Evolutionary conservation across 345 rosid genomes (phyloP).

Genomic region (Salix arbutifolia): DNA sequence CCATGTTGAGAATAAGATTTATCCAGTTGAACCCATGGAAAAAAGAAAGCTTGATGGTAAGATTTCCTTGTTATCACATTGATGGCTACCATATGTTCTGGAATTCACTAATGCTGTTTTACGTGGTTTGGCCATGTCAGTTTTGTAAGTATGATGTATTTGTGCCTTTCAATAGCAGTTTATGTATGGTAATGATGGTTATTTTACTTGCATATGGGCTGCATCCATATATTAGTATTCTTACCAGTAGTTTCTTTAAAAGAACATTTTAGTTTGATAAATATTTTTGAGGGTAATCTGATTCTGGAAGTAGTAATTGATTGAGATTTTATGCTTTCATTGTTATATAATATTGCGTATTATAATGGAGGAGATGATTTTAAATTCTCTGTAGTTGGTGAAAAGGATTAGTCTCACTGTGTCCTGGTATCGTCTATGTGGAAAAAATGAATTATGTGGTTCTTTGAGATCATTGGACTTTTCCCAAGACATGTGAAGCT

Average conservation of each 20-base stretch:
- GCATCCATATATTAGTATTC: neutral
- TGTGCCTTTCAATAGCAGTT: neutral
- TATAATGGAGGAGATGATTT: neutral
- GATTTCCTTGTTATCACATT: neutral
- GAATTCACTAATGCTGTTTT: neutral
- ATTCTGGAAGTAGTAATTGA: neutral
- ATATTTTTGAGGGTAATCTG: neutral
- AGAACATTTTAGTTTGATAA: neutral
- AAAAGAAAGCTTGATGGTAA: constrained; percentile 83
- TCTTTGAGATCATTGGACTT: neutral
- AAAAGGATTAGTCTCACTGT: neutral
- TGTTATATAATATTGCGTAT: neutral
- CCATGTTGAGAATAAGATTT: constrained; percentile 36
- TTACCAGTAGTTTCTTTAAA: neutral
- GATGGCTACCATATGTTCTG: neutral
- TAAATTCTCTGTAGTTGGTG: neutral
- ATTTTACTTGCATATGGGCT: neutral
- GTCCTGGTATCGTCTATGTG: neutral
- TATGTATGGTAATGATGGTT: neutral
- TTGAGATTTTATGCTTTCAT: neutral
- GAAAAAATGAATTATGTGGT: neutral
- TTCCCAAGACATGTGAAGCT: neutral
- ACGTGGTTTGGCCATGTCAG: neutral
- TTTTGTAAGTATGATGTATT: neutral
- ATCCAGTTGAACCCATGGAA: constrained; percentile 42